phyloP scores from a whole-genome alignment of 352 stramenopile genomes.

The Globisporangium nodosum region DNA sequence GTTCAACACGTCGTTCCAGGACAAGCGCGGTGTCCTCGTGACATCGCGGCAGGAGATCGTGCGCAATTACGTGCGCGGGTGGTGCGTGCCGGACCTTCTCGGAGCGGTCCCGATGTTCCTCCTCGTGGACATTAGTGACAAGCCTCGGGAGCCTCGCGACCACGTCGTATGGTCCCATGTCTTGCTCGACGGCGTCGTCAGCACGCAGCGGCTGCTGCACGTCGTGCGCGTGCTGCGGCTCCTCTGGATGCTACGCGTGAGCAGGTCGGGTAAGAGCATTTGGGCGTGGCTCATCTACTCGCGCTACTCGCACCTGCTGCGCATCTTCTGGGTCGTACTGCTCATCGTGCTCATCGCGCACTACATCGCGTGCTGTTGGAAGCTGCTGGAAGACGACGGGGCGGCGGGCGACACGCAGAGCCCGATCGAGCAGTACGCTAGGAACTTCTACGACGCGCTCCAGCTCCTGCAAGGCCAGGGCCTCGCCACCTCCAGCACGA shows the following conservation, averaged over 20 bases:
- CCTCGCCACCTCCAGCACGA: conserved; percentile 7
- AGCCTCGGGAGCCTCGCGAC: not conserved
- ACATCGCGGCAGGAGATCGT: conserved; percentile 18
- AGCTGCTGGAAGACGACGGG: conserved; percentile 14
- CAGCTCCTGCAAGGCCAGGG: conserved; percentile 55
- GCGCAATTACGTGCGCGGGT: conserved; percentile 19
- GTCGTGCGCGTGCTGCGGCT: conserved; percentile 13
- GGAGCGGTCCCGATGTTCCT: conserved; percentile 9
- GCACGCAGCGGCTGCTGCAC: conserved; percentile 14
- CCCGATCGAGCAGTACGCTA: conserved; percentile 19
- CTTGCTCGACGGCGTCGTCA: conserved; percentile 11
- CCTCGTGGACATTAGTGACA: conserved; percentile 1
- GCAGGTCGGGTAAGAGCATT: conserved; percentile 6
- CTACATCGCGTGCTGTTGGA: conserved; percentile 49
- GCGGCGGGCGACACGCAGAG: conserved; percentile 6
- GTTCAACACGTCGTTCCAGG: conserved; percentile 30
- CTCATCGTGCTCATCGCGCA: conserved; percentile 39
- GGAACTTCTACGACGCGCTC: conserved; percentile 40
- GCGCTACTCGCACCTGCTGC: conserved; percentile 25
- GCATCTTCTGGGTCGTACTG: conserved; percentile 28
- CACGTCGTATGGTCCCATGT: conserved; percentile 1
- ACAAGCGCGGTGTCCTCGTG: conserved; percentile 19
- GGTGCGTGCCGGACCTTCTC: conserved; percentile 18
- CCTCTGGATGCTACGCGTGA: conserved; percentile 6
- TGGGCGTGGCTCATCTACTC: conserved; percentile 28